Evolutionary conservation across 139 green algal species (phyloP).

Genomic region (Spirogloea muscicola): DNA sequence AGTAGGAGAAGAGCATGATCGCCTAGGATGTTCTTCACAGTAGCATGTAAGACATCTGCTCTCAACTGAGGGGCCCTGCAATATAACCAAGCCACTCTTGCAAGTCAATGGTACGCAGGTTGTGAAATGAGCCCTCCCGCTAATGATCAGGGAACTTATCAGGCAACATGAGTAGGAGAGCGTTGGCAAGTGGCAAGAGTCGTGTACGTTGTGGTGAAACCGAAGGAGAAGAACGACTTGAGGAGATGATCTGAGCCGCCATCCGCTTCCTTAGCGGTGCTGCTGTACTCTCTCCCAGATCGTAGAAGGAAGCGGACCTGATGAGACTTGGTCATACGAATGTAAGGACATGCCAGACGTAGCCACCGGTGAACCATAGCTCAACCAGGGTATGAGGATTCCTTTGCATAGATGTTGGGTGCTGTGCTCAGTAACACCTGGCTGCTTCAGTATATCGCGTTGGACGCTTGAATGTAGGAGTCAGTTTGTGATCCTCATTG

Average conservation of each 20-base stretch:
- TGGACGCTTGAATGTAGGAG: no score
- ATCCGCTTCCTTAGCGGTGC: slow-evolving; percentile 16
- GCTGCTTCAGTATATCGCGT: no score
- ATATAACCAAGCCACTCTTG: not conserved
- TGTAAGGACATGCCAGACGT: no score
- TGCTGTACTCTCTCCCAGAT: slow-evolving; percentile 42
- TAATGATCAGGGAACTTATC: not conserved
- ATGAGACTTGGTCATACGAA: no score
- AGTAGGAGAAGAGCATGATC: slow-evolving; percentile 31
- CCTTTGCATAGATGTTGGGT: not conserved
- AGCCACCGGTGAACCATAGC: no score
- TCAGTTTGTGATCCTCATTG: not conserved
- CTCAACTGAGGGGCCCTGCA: slow-evolving; percentile 32
- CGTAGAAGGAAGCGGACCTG: slow-evolving; percentile 45
- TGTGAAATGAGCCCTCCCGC: not conserved
- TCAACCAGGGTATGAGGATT: not conserved
- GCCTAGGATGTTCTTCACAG: slow-evolving; percentile 45
- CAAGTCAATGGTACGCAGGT: not conserved
- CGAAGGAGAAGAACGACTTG: slow-evolving; percentile 47
- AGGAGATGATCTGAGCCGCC: slow-evolving; percentile 18
- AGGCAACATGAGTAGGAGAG: not conserved
- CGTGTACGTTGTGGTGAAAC: slow-evolving; percentile 38
- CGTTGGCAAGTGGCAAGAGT: not conserved
- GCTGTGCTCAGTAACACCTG: no score
- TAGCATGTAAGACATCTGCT: slow-evolving; percentile 43